Percentiles rank a stretch among this genome's conserved stretches.
Conservation (phyloP, 2,329 filamentous ascomycete species). For the Parastagonospora nodorum region DNA sequence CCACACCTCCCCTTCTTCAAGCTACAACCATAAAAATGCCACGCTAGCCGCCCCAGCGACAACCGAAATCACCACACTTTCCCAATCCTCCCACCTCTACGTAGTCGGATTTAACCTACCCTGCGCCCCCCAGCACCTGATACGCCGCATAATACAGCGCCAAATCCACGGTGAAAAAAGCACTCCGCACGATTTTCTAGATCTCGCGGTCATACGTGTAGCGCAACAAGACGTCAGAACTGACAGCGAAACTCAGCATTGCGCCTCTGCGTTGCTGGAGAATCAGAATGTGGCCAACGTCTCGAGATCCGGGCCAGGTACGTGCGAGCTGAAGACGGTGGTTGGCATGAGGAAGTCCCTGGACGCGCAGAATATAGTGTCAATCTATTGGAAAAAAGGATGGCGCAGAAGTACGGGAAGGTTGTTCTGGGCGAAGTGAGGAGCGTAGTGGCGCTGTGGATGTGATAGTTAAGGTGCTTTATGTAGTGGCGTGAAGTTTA, state of each 20-base stretch:
- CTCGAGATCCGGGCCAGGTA: conserved; percentile 22
- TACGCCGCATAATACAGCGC: conserved; percentile 26
- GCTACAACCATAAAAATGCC: conserved; percentile 24
- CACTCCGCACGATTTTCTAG: conserved; percentile 29
- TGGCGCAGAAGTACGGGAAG: conserved; percentile 24
- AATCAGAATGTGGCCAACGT: conserved; percentile 32
- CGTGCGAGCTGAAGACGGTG: conserved; percentile 25
- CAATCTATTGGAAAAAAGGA: conserved; percentile 36
- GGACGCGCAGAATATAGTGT: conserved; percentile 34
- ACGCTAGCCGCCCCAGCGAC: conserved; percentile 25
- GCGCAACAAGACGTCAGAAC: conserved; percentile 32
- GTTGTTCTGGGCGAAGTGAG: neutral
- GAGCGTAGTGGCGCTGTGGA: neutral
- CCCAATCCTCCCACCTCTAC: conserved; percentile 34
- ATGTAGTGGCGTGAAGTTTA: neutral
- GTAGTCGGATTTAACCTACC: conserved; percentile 12
- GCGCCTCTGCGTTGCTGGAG: conserved; percentile 32
- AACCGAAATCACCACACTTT: conserved; percentile 39
- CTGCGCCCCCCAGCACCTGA: conserved; percentile 19
- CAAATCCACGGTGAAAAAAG: conserved; percentile 25
- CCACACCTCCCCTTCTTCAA: conserved; percentile 12
- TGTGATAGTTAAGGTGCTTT: neutral
- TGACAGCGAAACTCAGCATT: conserved; percentile 34
- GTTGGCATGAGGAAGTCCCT: conserved; percentile 32
- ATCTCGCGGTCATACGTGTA: conserved; percentile 27